Conservation (phyloP, 2,329 filamentous ascomycete genomes). For the Stylonectria norvegica region DNA sequence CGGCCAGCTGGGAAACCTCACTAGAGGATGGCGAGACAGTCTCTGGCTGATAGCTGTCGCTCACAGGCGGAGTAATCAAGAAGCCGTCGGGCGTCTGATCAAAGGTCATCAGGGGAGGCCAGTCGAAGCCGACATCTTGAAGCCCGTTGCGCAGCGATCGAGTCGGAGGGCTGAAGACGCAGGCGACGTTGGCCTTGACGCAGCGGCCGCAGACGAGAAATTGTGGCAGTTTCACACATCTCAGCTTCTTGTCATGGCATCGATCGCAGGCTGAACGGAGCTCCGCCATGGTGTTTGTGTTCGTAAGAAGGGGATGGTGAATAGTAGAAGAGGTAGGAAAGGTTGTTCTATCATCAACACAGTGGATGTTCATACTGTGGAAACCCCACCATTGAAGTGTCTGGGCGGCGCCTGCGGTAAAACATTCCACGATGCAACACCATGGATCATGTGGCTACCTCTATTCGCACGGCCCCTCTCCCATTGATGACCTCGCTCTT, state of each 20-base stretch:
- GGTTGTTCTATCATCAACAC: no score
- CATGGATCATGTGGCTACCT: no score
- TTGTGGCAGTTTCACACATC: constrained; percentile 40
- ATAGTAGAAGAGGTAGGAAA: no score
- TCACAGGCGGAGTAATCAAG: constrained; percentile 9
- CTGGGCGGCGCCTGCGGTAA: no score
- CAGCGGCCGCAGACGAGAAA: constrained; percentile 39
- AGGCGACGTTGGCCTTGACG: constrained; percentile 37
- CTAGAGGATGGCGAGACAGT: neutral
- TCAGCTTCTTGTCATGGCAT: constrained; percentile 47
- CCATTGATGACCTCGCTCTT: neutral
- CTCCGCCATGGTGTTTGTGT: constrained; percentile 16
- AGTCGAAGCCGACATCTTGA: constrained; percentile 16
- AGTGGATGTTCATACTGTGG: no score
- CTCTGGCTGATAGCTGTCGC: constrained; percentile 2
- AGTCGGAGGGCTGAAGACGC: constrained; percentile 41
- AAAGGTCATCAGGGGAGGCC: constrained; percentile 17
- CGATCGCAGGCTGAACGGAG: constrained; percentile 40
- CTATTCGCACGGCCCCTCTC: no score
- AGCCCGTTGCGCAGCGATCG: constrained; percentile 15
- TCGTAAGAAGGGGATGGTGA: no score
- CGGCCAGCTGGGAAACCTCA: constrained; percentile 15
- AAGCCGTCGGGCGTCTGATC: constrained; percentile 6
- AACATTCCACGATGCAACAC: no score
- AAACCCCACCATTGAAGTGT: no score